phyloP scores from a whole-genome alignment of 495 filamentous ascomycete genomes.

The Poronia punctata region DNA sequence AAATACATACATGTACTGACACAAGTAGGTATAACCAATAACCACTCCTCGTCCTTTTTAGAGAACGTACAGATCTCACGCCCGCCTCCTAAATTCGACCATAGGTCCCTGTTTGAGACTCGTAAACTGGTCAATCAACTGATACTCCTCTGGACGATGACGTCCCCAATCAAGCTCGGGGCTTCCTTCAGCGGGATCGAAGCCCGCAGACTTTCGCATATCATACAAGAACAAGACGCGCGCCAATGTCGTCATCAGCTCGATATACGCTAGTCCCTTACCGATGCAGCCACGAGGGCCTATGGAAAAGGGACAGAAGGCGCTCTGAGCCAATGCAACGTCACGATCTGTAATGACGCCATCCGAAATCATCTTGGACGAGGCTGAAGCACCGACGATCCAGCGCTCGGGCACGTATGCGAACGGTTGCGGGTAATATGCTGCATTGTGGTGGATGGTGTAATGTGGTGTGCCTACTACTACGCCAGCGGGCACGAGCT shows the following conservation, averaged over 20 bases:
- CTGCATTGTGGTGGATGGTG: constrained; percentile 48
- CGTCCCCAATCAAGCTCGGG: constrained; percentile 39
- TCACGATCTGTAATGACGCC: constrained; percentile 23
- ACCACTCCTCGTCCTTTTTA: too few species aligned
- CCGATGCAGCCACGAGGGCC: constrained; percentile 54
- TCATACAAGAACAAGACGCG: constrained; percentile 44
- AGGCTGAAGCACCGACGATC: constrained; percentile 25
- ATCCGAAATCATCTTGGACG: constrained; percentile 12
- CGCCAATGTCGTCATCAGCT: constrained; percentile 44
- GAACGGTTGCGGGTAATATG: constrained; percentile 48
- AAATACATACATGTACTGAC: too few species aligned
- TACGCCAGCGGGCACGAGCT: constrained; percentile 45
- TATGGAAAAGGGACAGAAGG: constrained; percentile 52
- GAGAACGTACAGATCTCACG: not conserved
- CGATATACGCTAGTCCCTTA: constrained; percentile 49
- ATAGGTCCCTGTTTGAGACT: constrained; percentile 51
- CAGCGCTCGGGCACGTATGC: constrained; percentile 50
- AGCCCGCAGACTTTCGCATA: constrained; percentile 34
- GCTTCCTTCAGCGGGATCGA: constrained; percentile 38
- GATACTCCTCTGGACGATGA: constrained; percentile 41
- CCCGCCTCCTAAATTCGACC: constrained; percentile 45
- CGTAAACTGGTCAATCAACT: constrained; percentile 52
- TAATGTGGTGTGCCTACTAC: constrained; percentile 50
- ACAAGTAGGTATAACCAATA: too few species aligned
- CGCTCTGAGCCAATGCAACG: constrained; percentile 38